Evolutionary conservation across 345 rosid species (phyloP), one percentile per base, ranked within the genome.

Genomic region (Pugionium dolabratum): DNA sequence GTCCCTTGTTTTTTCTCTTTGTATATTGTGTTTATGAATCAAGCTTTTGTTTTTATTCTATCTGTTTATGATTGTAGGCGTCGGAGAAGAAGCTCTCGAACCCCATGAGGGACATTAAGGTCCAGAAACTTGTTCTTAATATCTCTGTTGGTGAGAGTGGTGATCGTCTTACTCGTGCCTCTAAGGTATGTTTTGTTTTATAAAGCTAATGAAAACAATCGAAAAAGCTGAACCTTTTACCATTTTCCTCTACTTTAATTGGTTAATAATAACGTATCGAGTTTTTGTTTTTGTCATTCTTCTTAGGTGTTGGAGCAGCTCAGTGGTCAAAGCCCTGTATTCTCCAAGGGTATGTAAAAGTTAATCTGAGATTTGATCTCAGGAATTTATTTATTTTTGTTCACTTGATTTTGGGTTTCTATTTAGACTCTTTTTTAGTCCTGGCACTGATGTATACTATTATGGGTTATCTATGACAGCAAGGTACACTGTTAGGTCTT

Each of bases 101-200:
- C 81, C 96, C 96, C 2, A 89, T 89, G 94, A 81, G 96, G 72
- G 96, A 89, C 56, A 89, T 89, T 73, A 89, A 89, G 76, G 96
- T 89, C 41, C 96, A 89, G 76, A 89, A 89, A 52, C 79, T 89
- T 32, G 94, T 89, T 51, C 94, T 89, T 9, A 89, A 89, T 76
- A 89, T 89, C 78, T 86, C 94, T 59, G 96, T 89, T 66, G 96
- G 96, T 30, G 94, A 89, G 78, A 85, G 91, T 63, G 96, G 94
- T 8, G 96, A 89, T 82, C 89, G 94, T 9, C 94, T 89, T 69
- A 89, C 96, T 44, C 85, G 94, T 47, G 96, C 96, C 44, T 80
- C 94, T 43, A 89, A 89, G 89, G 96, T 88, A 6, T 0, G 40
- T 30, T 34, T 35, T 31, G 37, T 3, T 27, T 1, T 9, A 5